Evolutionary conservation across 1,284 basidiomycete genomes (phyloP), one percentile per base, ranked within the genome.

Genomic region (Fereydounia khargensis): DNA sequence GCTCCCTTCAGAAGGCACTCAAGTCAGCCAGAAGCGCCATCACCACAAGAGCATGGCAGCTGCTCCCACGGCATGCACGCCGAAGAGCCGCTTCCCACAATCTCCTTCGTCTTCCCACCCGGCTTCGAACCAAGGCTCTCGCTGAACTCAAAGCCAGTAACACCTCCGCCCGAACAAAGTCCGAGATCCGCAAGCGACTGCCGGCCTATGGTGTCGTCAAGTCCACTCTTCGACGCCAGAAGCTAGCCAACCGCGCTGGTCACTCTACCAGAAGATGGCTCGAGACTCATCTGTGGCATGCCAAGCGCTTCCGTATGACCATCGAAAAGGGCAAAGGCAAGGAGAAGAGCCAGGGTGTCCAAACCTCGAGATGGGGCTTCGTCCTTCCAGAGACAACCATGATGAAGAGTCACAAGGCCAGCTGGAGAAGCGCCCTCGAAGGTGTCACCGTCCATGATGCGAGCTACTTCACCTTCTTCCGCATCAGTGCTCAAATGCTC

Each of bases 261-360:
- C 45, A 63, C 31, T 41, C 45, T 1, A 49, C 47, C 19, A 28
- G 58, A 10, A 43, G 61, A 6, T 75, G 73, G 73, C 57, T 75
- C n/a, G 73, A 75, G 36, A 75, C 73, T 14, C 73, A 75, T 34
- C 42, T 74, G 4, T 75, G 73, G 73, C 71, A 73, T 36, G 60
- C 73, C 8, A 75, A 75, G 44, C 47, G 73, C 3, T 75, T 75
- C 44, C 51, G 68, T 32, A 75, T 75, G 72, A 57, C 65, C 3
- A 52, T 47, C 1, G 57, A 64, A 10, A 70, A 70, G 41, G 57
- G 53, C 3, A 65, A 60, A 39, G 53, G 50, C 6, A 65, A 65
- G 31, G 62, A 60, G 27, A 47, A 44, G 1, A 48, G 54, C 22
- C 44, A 50, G 24, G 60, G 60, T 11, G 58, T 37, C 25, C 40